Evolutionary conservation across 2,329 filamentous ascomycete species (phyloP).

Genomic region (Colletotrichum liaoningense): DNA sequence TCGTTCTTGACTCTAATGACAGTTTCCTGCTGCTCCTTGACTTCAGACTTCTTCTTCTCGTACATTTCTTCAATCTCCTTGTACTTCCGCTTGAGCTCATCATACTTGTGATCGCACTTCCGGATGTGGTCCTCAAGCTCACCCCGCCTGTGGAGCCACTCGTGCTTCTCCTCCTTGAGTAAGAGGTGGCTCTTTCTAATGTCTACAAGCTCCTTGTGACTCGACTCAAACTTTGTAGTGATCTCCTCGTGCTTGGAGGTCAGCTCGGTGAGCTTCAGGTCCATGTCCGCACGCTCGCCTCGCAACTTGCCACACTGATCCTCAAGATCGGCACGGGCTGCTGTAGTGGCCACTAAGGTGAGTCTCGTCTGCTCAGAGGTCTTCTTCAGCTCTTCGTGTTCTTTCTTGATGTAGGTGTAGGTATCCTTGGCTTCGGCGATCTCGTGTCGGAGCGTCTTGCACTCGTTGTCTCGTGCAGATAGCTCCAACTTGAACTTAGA

Average conservation of each 20-base stretch:
- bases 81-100: slow-evolving; percentile 26
- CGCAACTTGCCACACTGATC: slow-evolving; percentile 13
- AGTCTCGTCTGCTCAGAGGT: slow-evolving; percentile 11
- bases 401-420: slow-evolving; percentile 11
- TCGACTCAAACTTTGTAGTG: slow-evolving; percentile 3
- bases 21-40: slow-evolving; percentile 24
- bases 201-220: slow-evolving; percentile 18
- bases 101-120: slow-evolving; percentile 18
- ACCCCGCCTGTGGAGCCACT: background rate
- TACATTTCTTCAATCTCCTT: slow-evolving; percentile 19
- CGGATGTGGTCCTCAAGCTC: slow-evolving; percentile 18
- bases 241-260: slow-evolving; percentile 21
- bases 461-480: slow-evolving; percentile 20
- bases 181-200: slow-evolving; percentile 1
- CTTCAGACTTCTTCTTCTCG: slow-evolving; percentile 22
- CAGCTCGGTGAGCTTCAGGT: slow-evolving; percentile 21
- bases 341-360: slow-evolving; percentile 7
- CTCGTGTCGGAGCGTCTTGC: slow-evolving; percentile 13
- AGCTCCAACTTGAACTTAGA: slow-evolving; percentile 25
- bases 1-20: slow-evolving; percentile 11
- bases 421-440: slow-evolving; percentile 13
- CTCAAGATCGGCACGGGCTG: slow-evolving; percentile 14
- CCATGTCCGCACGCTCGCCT: slow-evolving; percentile 16
- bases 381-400: slow-evolving; percentile 27
- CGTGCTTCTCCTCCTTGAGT: slow-evolving; percentile 24